phyloP scores from a whole-genome alignment of 805 yeast species.

The Monosporozyma solicola region DNA sequence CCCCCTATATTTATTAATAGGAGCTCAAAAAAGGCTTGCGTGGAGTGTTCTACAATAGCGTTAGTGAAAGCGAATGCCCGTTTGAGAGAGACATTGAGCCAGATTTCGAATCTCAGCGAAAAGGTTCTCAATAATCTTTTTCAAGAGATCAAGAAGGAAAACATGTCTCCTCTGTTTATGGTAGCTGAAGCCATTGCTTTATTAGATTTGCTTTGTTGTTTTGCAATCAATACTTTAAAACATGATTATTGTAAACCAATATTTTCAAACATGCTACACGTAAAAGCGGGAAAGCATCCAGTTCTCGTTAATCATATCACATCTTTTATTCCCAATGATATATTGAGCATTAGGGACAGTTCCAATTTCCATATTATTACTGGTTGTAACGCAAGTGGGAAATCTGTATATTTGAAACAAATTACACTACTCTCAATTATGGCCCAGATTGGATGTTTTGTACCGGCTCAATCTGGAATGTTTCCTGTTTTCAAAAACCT shows the following conservation, averaged over 20 bases:
- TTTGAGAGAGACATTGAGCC: conserved; percentile 33
- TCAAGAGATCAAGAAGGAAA: conserved; percentile 14
- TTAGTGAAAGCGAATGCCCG: conserved; percentile 35
- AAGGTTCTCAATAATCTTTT: conserved; percentile 30
- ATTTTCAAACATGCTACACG: conserved; percentile 25
- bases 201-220: conserved; percentile 33
- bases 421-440: conserved; percentile 40
- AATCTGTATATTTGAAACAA: conserved; percentile 47
- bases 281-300: conserved; percentile 36
- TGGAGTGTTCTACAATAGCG: conserved; percentile 36
- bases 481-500: conserved; percentile 34
- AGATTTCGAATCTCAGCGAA: conserved; percentile 37
- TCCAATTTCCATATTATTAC: conserved; percentile 43
- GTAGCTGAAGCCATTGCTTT: conserved; percentile 36
- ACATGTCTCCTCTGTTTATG: conserved; percentile 33
- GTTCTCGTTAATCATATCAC: conserved; percentile 28
- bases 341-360: conserved; percentile 27
- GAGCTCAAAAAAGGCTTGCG: conserved; percentile 21
- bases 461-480: conserved; percentile 38
- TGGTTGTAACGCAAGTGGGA: conserved; percentile 57
- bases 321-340: conserved; percentile 34
- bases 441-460: conserved; percentile 50
- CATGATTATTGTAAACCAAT: conserved; percentile 31
- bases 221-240: conserved; percentile 24
- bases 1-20: conserved; percentile 32